Evolutionary conservation across 345 rosid genomes (phyloP), one percentile per base, ranked within the genome.

Genomic region (Bruguiera parviflora): DNA sequence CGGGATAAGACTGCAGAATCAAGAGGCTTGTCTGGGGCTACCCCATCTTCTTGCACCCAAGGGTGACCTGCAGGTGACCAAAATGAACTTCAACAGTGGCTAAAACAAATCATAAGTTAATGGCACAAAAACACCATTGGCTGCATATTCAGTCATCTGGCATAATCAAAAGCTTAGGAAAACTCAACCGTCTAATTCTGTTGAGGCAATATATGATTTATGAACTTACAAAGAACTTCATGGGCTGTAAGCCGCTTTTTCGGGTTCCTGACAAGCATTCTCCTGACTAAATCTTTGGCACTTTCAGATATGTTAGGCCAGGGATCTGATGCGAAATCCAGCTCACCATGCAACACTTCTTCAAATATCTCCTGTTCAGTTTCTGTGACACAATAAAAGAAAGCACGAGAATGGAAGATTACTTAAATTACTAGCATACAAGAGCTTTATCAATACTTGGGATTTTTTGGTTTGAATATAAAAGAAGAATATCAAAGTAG

Each of bases 261-360:
- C 0, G 89, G 90, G 76, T 94, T 81, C 72, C 89, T 82, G 39
- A 80, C 77, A 27, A 94, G 97, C 95, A 94, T 87, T 71, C 79
- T 89, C 58, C 79, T 83, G 29, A 91, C 84, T 71, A 94, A 80
- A 85, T 94, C 96, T 70, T 91, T 91, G 8, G 96, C 98, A 66
- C 89, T 83, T 33, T 80, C 87, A 24, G 98, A 84, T 33, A 94
- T 88, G 1, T 79, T 67, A 78, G 97, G 95, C 98, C 98, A 94
- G 29, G 98, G 98, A 73, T 87, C 85, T 56, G 94, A 84, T 64
- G 86, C 63, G 72, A 94, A 84, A 84, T 94, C 96, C 69, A 91
- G 86, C 27, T 78, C 81, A 64, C 95, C 98, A 6, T 82, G 78
- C 58, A 91, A 75, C 77, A 94, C 97, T 84, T 94, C 95, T 11